phyloP scores from a whole-genome alignment of 2,329 filamentous ascomycete genomes.

The Torrubiella hemipterigena region DNA sequence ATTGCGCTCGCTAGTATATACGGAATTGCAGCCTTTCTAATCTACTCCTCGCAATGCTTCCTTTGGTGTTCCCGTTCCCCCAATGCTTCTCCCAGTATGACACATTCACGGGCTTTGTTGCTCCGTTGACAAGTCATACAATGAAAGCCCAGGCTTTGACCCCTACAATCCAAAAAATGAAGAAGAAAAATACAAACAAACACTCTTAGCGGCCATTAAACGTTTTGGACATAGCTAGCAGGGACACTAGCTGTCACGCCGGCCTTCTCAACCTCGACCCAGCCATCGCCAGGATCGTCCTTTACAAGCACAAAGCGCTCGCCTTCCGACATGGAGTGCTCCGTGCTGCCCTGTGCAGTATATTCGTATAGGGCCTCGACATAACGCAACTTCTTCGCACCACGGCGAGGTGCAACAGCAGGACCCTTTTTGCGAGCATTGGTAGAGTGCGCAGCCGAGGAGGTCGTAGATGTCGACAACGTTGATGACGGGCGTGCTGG shows the following conservation, averaged over 20 bases:
- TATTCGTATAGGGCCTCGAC: conserved; percentile 93
- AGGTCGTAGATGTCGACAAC: conserved; percentile 57
- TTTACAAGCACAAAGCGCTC: conserved; percentile 85
- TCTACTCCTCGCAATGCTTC: too few species aligned
- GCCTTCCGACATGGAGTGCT: conserved; percentile 84
- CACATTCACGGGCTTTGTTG: too few species aligned
- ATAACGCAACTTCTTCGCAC: conserved; percentile 88
- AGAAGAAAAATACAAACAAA: too few species aligned
- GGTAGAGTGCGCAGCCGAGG: conserved; percentile 19
- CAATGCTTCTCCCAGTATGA: too few species aligned
- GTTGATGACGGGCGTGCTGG: conserved; percentile 57
- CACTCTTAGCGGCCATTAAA: too few species aligned
- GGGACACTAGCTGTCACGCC: conserved; percentile 81
- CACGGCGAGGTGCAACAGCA: conserved; percentile 78
- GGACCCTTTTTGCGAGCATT: conserved; percentile 82
- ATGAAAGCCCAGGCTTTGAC: conserved; percentile 2
- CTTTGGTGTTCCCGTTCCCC: too few species aligned
- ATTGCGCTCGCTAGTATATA: too few species aligned
- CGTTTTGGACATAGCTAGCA: conserved; percentile 79
- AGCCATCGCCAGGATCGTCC: conserved; percentile 83
- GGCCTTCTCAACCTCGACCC: conserved; percentile 92
- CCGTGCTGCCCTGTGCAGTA: conserved; percentile 68
- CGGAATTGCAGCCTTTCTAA: too few species aligned
- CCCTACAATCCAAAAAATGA: too few species aligned
- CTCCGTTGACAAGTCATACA: too few species aligned